Percentiles rank a stretch among this genome's conserved stretches.
Conservation (phyloP, 768 basidiomycete genomes). For the Lepiota brunneoincarnata region DNA sequence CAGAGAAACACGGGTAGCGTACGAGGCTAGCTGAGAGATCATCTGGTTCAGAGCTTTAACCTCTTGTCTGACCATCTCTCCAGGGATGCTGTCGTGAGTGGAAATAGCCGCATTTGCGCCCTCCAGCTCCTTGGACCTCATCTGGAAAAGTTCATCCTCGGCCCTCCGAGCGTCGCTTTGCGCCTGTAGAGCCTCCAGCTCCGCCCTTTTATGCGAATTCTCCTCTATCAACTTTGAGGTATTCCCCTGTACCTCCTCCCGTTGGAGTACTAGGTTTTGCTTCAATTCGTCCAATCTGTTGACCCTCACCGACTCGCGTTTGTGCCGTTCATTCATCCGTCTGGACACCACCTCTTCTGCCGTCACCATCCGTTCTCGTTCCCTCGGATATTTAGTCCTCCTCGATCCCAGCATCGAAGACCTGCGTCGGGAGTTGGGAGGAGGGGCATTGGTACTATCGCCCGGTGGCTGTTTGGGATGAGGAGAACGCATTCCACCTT, state of each 20-base stretch:
- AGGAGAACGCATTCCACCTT: no score
- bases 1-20: constrained; percentile 39
- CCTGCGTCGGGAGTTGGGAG: no score
- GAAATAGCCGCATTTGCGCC: constrained; percentile 44
- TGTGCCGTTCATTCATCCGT: no score
- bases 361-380: no score
- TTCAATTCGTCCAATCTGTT: no score
- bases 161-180: neutral
- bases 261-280: neutral
- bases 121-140: constrained; percentile 37
- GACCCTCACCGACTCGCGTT: no score
- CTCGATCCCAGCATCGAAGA: no score
- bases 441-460: no score
- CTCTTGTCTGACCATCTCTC: constrained; percentile 40
- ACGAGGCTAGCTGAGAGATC: constrained; percentile 45
- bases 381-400: no score
- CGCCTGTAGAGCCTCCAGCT: neutral
- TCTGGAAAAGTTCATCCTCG: constrained; percentile 9
- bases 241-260: neutral
- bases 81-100: constrained; percentile 38
- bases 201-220: neutral
- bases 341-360: no score
- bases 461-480: no score
- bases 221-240: neutral
- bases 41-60: constrained; percentile 43